Conservation (phyloP, 2,329 filamentous ascomycete species). For the Chrysosporium queenslandicum region DNA sequence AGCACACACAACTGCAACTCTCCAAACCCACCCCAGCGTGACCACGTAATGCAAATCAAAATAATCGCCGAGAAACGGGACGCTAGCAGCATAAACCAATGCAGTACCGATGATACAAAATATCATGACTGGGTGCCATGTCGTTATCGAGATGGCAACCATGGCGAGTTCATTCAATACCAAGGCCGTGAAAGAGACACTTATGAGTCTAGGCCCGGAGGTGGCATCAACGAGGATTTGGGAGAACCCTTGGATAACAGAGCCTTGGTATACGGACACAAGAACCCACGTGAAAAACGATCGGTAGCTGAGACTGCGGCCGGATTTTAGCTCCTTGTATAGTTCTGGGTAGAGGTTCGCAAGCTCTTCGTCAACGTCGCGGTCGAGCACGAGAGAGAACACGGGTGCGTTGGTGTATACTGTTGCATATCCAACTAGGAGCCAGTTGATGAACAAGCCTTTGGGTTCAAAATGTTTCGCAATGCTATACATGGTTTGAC, state of each 20-base stretch:
- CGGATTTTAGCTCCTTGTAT: conserved; percentile 91
- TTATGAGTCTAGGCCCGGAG: conserved; percentile 59
- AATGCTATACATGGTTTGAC: conserved; percentile 95
- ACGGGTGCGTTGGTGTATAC: conserved; percentile 91
- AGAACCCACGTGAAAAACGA: conserved; percentile 97
- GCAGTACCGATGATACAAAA: conserved; percentile 73
- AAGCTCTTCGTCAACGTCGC: conserved; percentile 86
- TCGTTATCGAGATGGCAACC: conserved; percentile 93
- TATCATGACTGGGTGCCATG: conserved; percentile 93
- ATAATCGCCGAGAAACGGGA: conserved; percentile 82
- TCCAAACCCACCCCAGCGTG: conserved; percentile 77
- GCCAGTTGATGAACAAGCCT: conserved; percentile 91
- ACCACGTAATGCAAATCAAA: conserved; percentile 75
- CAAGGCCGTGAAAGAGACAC: conserved; percentile 82
- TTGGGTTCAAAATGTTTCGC: conserved; percentile 87
- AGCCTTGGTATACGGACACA: conserved; percentile 89
- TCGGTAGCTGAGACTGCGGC: conserved; percentile 75
- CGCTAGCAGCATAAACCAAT: conserved; percentile 64
- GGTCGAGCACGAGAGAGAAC: conserved; percentile 85
- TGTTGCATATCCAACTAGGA: conserved; percentile 92
- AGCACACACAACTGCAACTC: conserved; percentile 66
- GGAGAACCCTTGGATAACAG: conserved; percentile 87
- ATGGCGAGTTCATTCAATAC: conserved; percentile 92
- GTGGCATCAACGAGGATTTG: conserved; percentile 77
- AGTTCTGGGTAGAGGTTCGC: conserved; percentile 94